phyloP scores from a whole-genome alignment of 140 eudicot genomes.

The Anethum foeniculum region DNA sequence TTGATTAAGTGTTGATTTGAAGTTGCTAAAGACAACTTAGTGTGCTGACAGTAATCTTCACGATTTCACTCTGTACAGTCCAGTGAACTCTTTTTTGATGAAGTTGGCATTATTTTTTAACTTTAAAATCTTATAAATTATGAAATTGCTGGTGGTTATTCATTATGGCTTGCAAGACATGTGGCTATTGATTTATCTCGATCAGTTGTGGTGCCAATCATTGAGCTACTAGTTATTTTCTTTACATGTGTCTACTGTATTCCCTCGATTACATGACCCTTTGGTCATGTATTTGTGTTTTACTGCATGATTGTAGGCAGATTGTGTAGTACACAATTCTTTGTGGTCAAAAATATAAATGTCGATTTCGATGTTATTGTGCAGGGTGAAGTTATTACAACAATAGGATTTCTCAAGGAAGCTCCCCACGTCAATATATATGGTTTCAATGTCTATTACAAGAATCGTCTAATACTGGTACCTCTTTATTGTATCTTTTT shows the following conservation, averaged over 20 bases:
- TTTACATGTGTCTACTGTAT: background rate
- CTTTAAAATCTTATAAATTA: background rate
- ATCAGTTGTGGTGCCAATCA: background rate
- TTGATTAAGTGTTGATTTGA: background rate
- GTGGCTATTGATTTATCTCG: background rate
- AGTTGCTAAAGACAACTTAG: background rate
- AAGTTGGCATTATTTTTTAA: background rate
- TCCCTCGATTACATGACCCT: background rate
- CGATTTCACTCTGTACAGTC: background rate
- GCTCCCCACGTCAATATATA: constrained; percentile 73
- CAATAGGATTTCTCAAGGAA: constrained; percentile 85
- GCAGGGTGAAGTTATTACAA: constrained; percentile 66
- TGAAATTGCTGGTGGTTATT: background rate
- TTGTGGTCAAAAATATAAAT: background rate
- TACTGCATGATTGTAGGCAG: background rate
- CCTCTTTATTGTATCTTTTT: background rate
- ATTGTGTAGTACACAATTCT: background rate
- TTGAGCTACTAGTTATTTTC: background rate
- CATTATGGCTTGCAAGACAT: background rate
- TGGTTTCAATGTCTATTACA: constrained; percentile 87
- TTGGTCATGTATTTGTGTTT: background rate
- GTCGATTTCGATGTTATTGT: background rate
- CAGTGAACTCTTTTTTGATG: background rate
- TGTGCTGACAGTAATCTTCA: background rate
- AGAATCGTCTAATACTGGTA: constrained; percentile 94